These are phyloP conservation scores for Sutorius australiensis DNA, from an alignment of 768 basidiomycete genomes.

Conservation along the genomic window DNA sequence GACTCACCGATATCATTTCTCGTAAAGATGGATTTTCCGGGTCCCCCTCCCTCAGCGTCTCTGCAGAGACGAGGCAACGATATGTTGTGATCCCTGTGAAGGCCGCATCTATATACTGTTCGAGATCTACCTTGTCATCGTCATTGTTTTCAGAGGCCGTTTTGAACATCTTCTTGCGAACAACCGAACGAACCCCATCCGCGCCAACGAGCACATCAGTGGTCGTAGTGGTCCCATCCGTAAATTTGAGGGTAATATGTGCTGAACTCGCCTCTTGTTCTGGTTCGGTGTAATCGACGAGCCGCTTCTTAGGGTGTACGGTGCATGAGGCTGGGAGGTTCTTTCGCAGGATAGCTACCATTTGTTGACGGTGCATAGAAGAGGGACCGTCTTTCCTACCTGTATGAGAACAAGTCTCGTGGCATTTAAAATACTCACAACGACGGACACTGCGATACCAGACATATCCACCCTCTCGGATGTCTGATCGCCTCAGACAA, in stretches of 20 bases:
- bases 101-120: slow-evolving; percentile 25
- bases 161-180: slow-evolving; percentile 24
- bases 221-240: slow-evolving; percentile 17
- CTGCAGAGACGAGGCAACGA: slow-evolving; percentile 34
- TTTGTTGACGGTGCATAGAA: slow-evolving; percentile 21
- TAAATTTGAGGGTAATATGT: slow-evolving; percentile 8
- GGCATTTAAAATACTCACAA: slow-evolving; percentile 11
- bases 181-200: slow-evolving; percentile 38
- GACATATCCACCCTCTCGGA: slow-evolving; percentile 28
- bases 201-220: slow-evolving; percentile 45
- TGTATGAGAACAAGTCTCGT: background rate
- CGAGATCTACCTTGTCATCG: background rate
- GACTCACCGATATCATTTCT: slow-evolving; percentile 19
- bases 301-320: slow-evolving; percentile 18
- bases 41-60: slow-evolving; percentile 24
- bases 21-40: slow-evolving; percentile 23
- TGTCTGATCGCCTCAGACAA: slow-evolving; percentile 26
- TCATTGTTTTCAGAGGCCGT: background rate
- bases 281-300: slow-evolving; percentile 10
- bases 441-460: slow-evolving; percentile 23
- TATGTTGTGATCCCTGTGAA: slow-evolving; percentile 44
- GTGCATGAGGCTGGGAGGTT: slow-evolving; percentile 20
- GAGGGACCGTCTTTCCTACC: slow-evolving; percentile 4
- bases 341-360: slow-evolving; percentile 17
- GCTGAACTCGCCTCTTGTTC: slow-evolving; percentile 25